Evolutionary conservation across 805 yeast species (phyloP), one percentile per base, ranked within the genome.

Genomic region (Clavispora fructus): DNA sequence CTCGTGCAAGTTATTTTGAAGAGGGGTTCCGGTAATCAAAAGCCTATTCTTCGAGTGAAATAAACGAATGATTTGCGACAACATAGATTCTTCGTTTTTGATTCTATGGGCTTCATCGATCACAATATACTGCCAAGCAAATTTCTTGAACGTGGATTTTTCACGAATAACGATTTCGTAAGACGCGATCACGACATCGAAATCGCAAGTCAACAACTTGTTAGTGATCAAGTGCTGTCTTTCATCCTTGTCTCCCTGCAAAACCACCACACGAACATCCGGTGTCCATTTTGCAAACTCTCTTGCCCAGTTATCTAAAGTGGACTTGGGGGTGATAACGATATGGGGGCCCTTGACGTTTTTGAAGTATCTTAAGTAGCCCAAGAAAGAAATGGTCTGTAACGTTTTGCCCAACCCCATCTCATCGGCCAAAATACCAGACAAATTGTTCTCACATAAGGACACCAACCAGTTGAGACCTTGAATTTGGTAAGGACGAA

Each of bases 31-130:
- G 0, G 94, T 86, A 45, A 86, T 85, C 46, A 86, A 69, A 49
- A 86, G 66, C 57, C 94, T 73, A 60, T 84, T 83, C 41, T 75
- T 78, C 1, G 89, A 82, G 51, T 83, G 80, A 59, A 85, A 84
- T 68, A 83, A 73, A 57, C 94, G 71, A 41, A 85, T 80, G 43
- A 85, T 86, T 58, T 85, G 92, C 0, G 90, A 83, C 40, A 85
- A 65, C 62, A 83, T 64, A 2, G 85, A 77, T 57, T 83, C 86
- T 57, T 86, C 94, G 60, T 86, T 86, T 57, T 86, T 86, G 53
- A 86, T 81, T 67, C 94, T 73, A 61, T 86, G 95, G 4, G 92
- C 94, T 65, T 86, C 95, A 64, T 86, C 95, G 50, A 86, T 83
- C 17, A 85, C 73, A 42, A 86, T 81, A 59, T 86, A 86, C 58